Evolutionary conservation across 2,329 filamentous ascomycete species (phyloP), one percentile per base, ranked within the genome.

Genomic region (Ceratocystis cacaofunesta): DNA sequence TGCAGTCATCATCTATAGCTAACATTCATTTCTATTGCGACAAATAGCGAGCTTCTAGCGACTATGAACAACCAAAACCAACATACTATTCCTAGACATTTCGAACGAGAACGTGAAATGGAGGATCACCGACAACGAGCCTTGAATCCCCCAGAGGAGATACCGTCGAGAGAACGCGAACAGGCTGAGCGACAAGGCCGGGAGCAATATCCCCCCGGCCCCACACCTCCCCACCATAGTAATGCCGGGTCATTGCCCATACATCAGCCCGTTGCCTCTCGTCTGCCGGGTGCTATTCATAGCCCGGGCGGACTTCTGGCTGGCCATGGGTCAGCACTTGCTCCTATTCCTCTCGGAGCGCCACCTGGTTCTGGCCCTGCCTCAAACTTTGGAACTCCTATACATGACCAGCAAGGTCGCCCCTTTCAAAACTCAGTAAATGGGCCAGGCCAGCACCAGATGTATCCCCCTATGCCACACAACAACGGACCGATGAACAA

Each of bases 201-300:
- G 72, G 86, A 89, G 69, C 78, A 82, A 67, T 80, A 83, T 72
- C 85, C 87, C 55, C 82, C 84, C 63, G 86, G 85, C 71, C 87
- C 86, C 70, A 85, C 87, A 28, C 90, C 88, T 68, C 85, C 87
- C 30, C 90, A 94, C 72, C 92, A 96, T 74, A 94, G 88, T 76
- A 92, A 89, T 72, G 86, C 89, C 48, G 90, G 88, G 66, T 90
- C 92, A 2, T 89, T 96, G 65, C 90, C 92, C 65, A 87, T 97
- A 71, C 92, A 97, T 75, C 92, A 97, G 75, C 92, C 92, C 4
- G 91, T 96, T 67, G 92, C 92, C 68, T 85, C 91, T 72, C 80
- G 92, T 75, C 79, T 90, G 68, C 77, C 87, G 66, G 88, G 86
- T 69, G 88, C 90, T 63, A 95, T 96, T 66, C 92, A 96, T 73